Percentiles rank a stretch among this genome's conserved stretches.
Evolutionary conservation across 768 basidiomycete genomes (phyloP).

Genomic region (Lactarius tabidus): DNA sequence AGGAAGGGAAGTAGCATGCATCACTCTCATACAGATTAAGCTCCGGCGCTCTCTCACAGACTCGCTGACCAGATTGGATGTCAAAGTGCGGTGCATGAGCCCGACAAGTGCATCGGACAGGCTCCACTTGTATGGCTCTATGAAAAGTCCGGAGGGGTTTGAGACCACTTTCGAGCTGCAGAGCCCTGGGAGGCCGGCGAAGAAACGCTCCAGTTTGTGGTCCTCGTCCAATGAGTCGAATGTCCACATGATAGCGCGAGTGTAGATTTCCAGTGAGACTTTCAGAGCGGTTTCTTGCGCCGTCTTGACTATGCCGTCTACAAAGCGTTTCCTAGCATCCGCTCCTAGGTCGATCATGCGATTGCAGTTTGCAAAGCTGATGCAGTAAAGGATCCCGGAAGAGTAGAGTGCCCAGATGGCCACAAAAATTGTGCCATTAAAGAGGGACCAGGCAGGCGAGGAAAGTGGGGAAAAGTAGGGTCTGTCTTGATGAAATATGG

Average conservation of each 20-base stretch:
- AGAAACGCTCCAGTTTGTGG: neutral
- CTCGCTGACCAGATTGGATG: neutral
- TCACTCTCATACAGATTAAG: neutral
- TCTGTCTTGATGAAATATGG: neutral
- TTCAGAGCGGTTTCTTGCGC: neutral
- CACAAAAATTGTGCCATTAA: neutral
- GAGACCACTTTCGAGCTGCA: neutral
- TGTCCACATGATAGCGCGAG: neutral
- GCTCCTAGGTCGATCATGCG: neutral
- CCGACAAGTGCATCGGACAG: neutral
- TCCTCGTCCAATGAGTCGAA: neutral
- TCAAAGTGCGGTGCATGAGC: neutral
- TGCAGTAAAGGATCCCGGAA: neutral
- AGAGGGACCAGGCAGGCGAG: neutral
- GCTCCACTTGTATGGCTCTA: neutral
- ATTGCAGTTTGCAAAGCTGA: neutral
- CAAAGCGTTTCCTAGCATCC: neutral
- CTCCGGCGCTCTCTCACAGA: neutral
- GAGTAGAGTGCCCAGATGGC: neutral
- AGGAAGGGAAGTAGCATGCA: neutral
- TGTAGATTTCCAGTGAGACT: neutral
- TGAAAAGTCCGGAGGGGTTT: neutral
- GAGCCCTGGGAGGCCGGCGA: constrained; percentile 5
- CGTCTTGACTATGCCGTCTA: neutral
- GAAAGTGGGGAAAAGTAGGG: neutral